Base-by-base conservation (phyloP, 2,329 filamentous ascomycete species). In the Alternaria postmessia region DNA sequence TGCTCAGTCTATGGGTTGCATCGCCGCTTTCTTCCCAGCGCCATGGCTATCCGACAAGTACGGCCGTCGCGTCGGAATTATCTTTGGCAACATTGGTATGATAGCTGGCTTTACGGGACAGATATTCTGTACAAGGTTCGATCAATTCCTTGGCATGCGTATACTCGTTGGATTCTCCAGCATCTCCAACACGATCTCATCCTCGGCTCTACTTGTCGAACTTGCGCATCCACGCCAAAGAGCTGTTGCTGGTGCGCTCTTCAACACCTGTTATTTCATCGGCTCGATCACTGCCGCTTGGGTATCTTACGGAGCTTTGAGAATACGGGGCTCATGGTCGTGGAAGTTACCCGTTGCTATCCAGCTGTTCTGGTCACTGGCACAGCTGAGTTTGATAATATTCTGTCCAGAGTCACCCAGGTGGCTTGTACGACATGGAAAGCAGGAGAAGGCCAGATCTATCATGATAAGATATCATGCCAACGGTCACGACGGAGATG, bases 401-500 rank as follows among this genome's bases (percentile, higher is more conserved):
- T 57, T 59, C 12, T 68, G 66, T 5, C 87, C 87, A 0, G 87
- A 89, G 63, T 86, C 82, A 0, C 87, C 87, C 2, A 80, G 87
- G 53, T 88, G 86, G 86, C 77, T 88, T n/a, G 82, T 86, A 49
- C 79, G 80, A 52, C 80, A 85, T 28, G 83, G 84, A 36, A 81
- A 83, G 16, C 74, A 80, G 4, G 85, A 86, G 22, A 81, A 87
- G 63, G 86, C 85, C 1, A 77, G 82, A 24, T 71, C 78, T 3
- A 81, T 87, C 7, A 76, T 90, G 34, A 81, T 83, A 7, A 83
- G 82, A 58, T 85, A 87, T 66, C 87, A 86, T 63, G 80, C 83
- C 1, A 67, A 63, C 42, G 81, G 86, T 48, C 80, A 80, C 2
- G 61, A 65, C 36, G 57, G 66, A n/a, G 67, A 69, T 54, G 36